Percentiles rank a stretch among this genome's conserved stretches.
Evolutionary conservation across 352 stramenopile genomes (phyloP).

Genomic region (Globisporangium iwayamae): DNA sequence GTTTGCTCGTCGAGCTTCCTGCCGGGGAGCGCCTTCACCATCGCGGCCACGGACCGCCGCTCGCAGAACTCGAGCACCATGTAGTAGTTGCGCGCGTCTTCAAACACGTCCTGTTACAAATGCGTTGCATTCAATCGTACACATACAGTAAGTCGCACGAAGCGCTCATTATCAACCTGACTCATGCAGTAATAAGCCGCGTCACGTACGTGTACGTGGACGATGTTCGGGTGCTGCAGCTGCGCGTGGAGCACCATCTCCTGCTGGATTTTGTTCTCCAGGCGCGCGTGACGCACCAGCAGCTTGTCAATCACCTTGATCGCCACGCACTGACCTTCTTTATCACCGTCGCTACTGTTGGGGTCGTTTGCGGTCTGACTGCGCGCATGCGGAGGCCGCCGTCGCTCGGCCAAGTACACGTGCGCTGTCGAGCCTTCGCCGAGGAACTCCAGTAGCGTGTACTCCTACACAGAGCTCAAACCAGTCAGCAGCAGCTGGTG

Average conservation of each 20-base stretch:
- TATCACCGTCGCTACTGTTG: neutral
- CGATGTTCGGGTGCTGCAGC: slow-evolving; percentile 98
- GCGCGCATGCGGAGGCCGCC: neutral
- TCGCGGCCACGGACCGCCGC: slow-evolving; percentile 38
- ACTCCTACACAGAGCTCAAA: slow-evolving; percentile 32
- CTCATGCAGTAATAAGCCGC: slow-evolving; percentile 10
- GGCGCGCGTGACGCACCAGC: slow-evolving; percentile 47
- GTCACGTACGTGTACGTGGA: slow-evolving; percentile 79
- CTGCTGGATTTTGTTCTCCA: slow-evolving; percentile 58
- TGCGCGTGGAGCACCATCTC: slow-evolving; percentile 70
- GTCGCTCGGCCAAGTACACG: slow-evolving; percentile 56
- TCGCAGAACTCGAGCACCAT: slow-evolving; percentile 69
- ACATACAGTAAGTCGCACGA: neutral
- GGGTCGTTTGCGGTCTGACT: neutral
- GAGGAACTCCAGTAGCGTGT: slow-evolving; percentile 66
- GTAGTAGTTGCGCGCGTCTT: slow-evolving; percentile 77
- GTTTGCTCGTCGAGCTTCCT: slow-evolving; percentile 39
- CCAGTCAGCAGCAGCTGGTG: neutral
- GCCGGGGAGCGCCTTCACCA: slow-evolving; percentile 33
- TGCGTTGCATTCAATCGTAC: neutral
- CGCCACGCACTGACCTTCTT: slow-evolving; percentile 36
- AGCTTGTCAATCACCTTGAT: slow-evolving; percentile 87
- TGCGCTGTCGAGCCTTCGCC: slow-evolving; percentile 74
- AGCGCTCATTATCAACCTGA: neutral
- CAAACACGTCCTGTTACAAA: slow-evolving; percentile 44